These are phyloP conservation scores for Amphibolis antarctica DNA, from an alignment of 106 monocot species.

Conservation along the genomic window DNA sequence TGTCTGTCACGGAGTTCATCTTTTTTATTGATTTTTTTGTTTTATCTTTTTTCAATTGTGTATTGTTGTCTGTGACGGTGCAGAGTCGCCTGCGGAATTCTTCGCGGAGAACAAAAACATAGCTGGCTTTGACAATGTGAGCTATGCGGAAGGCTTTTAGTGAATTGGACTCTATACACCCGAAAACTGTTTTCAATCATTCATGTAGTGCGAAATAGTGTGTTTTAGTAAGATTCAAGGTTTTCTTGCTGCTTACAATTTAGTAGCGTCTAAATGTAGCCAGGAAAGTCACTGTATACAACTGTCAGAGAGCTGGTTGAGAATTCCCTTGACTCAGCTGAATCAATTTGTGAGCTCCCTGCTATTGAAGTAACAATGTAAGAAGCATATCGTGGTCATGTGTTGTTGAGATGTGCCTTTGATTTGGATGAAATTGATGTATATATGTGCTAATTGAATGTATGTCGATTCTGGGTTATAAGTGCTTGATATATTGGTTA, in stretches of 20 bases:
- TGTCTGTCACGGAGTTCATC: background rate
- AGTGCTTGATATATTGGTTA: conserved; percentile 1
- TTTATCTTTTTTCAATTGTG: background rate
- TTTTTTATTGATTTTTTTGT: too few relatives aligned
- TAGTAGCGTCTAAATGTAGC: conserved; percentile 22
- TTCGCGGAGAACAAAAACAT: conserved; percentile 99
- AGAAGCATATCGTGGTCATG: background rate
- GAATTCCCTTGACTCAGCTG: conserved; percentile 91
- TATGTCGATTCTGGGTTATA: background rate
- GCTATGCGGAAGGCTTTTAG: background rate
- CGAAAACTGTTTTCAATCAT: too few relatives aligned
- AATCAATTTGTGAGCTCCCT: conserved; percentile 90
- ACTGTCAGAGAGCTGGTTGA: conserved; percentile 90
- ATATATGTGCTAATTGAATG: background rate
- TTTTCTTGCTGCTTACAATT: background rate
- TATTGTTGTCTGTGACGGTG: background rate
- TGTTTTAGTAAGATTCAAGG: background rate
- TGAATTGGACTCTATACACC: background rate
- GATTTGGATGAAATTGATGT: background rate
- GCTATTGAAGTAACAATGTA: conserved; percentile 76
- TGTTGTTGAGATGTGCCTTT: background rate
- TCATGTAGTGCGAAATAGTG: too few relatives aligned
- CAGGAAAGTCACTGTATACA: conserved; percentile 90
- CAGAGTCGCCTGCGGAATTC: conserved; percentile 98
- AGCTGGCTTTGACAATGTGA: conserved; percentile 94